These are phyloP conservation scores for Musa acuminata DNA, from an alignment of 176 grass and related monocot species.

Conservation along the genomic window DNA sequence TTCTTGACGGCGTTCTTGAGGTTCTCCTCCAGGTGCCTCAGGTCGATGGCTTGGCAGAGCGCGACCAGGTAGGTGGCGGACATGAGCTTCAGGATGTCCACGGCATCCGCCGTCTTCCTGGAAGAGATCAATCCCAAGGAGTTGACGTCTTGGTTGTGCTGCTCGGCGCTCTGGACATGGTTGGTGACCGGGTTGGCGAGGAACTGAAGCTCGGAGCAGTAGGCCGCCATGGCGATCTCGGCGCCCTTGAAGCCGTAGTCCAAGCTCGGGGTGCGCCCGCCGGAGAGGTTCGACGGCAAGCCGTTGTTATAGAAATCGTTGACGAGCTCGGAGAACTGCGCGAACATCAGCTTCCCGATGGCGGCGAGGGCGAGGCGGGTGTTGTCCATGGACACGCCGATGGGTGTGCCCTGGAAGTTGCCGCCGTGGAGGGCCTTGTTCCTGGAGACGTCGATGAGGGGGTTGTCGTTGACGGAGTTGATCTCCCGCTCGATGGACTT, in stretches of 20 bases:
- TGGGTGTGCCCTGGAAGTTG: conserved; percentile 89
- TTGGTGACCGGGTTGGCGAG: conserved; percentile 80
- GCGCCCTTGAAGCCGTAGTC: conserved; percentile 92
- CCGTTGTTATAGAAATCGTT: conserved; percentile 93
- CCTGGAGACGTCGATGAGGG: conserved; percentile 46
- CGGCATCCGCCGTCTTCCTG: conserved; percentile 68
- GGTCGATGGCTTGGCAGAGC: conserved; percentile 42
- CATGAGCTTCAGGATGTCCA: conserved; percentile 86
- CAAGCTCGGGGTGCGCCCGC: conserved; percentile 72
- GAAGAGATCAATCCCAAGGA: conserved; percentile 82
- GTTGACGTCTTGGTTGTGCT: conserved; percentile 93
- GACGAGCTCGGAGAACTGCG: conserved; percentile 78
- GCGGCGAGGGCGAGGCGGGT: conserved; percentile 70
- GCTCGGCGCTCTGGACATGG: conserved; percentile 94
- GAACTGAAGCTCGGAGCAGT: conserved; percentile 87
- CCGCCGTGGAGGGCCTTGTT: conserved; percentile 82
- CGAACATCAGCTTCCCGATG: conserved; percentile 91
- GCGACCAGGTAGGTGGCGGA: conserved; percentile 72
- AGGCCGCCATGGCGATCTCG: conserved; percentile 80
- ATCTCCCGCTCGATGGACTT: conserved; percentile 24
- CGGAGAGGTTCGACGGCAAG: conserved; percentile 67
- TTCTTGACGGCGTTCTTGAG: conserved; percentile 5
- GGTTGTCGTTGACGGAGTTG: conserved; percentile 28
- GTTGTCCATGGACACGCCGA: conserved; percentile 96
- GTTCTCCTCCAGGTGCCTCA: conserved; percentile 26